phyloP scores from a whole-genome alignment of 2,329 filamentous ascomycete species.

The Leptographium galeiforme region DNA sequence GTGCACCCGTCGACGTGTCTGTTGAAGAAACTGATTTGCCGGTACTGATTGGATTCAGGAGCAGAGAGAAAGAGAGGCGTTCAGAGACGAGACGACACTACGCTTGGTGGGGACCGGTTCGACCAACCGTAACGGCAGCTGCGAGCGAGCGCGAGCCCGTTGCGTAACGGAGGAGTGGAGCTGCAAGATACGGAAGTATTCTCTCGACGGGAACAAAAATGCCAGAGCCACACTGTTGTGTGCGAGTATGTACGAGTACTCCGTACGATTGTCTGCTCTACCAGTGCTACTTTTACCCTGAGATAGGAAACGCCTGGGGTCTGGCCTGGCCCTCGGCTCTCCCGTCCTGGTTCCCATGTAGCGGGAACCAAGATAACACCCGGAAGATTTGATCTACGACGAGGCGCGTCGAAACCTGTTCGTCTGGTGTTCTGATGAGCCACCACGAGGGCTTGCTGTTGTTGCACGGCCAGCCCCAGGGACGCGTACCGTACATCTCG shows the following conservation, averaged over 20 bases:
- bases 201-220: too few species aligned
- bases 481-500: background rate
- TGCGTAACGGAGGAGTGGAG: slow-evolving; percentile 9
- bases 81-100: background rate
- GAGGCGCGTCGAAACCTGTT: background rate
- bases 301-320: background rate
- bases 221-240: too few species aligned
- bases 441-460: background rate
- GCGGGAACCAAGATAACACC: background rate
- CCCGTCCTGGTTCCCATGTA: too few species aligned
- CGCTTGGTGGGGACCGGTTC: background rate
- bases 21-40: background rate
- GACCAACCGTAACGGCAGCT: background rate
- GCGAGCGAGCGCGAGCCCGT: slow-evolving; percentile 1
- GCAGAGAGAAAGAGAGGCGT: background rate
- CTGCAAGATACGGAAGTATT: too few species aligned
- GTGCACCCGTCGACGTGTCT: background rate
- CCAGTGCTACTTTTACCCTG: too few species aligned
- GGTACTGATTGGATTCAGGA: background rate
- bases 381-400: background rate
- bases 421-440: slow-evolving; percentile 3
- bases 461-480: slow-evolving; percentile 3
- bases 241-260: too few species aligned
- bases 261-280: too few species aligned
- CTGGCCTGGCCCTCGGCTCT: background rate